A percentile compares a stretch with the other conserved stretches of the same genome.
Evolutionary conservation across 1,284 basidiomycete species (phyloP).

Genomic region (Fomitopsis schrenkii): DNA sequence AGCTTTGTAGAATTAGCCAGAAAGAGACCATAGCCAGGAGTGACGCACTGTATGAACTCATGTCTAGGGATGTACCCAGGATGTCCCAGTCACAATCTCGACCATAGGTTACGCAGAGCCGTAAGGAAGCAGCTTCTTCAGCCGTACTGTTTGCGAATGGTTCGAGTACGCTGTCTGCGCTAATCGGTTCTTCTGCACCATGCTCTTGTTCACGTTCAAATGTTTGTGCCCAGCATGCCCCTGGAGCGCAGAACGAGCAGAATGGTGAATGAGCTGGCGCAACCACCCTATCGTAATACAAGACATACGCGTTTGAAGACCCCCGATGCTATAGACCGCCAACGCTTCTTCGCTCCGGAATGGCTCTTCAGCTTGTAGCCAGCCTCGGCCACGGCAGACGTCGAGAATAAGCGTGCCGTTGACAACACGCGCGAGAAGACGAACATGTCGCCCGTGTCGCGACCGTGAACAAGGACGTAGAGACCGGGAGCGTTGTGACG

Average conservation of each 20-base stretch:
- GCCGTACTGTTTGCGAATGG: constrained; percentile 53
- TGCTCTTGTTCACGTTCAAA: constrained; percentile 64
- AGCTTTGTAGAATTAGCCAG: not conserved
- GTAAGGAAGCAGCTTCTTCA: constrained; percentile 69
- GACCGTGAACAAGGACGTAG: not conserved
- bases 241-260: constrained; percentile 31
- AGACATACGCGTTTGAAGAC: constrained; percentile 72
- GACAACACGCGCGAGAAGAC: constrained; percentile 19
- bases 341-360: constrained; percentile 78
- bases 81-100: constrained; percentile 2
- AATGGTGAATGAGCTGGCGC: not conserved
- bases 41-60: not conserved
- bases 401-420: constrained; percentile 31
- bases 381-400: constrained; percentile 26
- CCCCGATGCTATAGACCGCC: constrained; percentile 64
- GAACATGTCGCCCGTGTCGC: constrained; percentile 3
- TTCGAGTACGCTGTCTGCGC: constrained; percentile 63
- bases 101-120: constrained; percentile 38
- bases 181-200: constrained; percentile 62
- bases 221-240: constrained; percentile 66
- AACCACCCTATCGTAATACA: not conserved
- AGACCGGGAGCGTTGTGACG: not conserved
- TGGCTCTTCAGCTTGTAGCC: constrained; percentile 67
- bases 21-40: constrained; percentile 1
- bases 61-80: not conserved